Conservation (phyloP, 108 stramenopile species). For the Mayamaea pseudoterrestris region DNA sequence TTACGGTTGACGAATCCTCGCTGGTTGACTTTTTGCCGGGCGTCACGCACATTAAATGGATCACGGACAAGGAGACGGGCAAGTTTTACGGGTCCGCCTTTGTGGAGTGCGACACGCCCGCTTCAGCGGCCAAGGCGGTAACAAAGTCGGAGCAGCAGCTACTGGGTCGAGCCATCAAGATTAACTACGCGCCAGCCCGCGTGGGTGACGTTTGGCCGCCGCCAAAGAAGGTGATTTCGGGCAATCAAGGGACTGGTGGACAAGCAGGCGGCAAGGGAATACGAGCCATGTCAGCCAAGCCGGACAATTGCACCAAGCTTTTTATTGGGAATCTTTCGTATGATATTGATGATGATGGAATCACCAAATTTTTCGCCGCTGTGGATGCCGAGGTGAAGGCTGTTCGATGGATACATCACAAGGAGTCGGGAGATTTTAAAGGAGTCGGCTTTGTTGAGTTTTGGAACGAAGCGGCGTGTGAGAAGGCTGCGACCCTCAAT, state of each 20-base stretch:
- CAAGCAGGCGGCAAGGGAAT: slow-evolving; percentile 71
- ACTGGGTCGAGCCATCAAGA: slow-evolving; percentile 86
- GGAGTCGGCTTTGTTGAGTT: slow-evolving; percentile 87
- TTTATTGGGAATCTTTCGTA: slow-evolving; percentile 91
- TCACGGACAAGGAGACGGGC: slow-evolving; percentile 74
- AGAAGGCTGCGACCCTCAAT: slow-evolving; percentile 78
- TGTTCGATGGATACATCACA: slow-evolving; percentile 87
- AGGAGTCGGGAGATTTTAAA: slow-evolving; percentile 89
- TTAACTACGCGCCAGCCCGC: slow-evolving; percentile 81
- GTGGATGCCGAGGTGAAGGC: slow-evolving; percentile 85
- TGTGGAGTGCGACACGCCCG: slow-evolving; percentile 55
- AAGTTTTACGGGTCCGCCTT: slow-evolving; percentile 81
- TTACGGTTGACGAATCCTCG: slow-evolving; percentile 62
- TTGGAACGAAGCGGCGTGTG: slow-evolving; percentile 83
- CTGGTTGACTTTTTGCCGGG: slow-evolving; percentile 54
- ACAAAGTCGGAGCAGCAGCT: slow-evolving; percentile 56
- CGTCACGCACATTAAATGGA: slow-evolving; percentile 85
- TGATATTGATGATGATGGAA: slow-evolving; percentile 88
- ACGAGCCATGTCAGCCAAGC: slow-evolving; percentile 79
- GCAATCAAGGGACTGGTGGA: slow-evolving; percentile 30
- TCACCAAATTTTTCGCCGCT: slow-evolving; percentile 79
- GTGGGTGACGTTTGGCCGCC: slow-evolving; percentile 86
- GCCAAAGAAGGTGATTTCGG: slow-evolving; percentile 40
- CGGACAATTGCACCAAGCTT: slow-evolving; percentile 73
- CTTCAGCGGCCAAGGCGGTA: slow-evolving; percentile 52